Evolutionary conservation across 23 red algal species (phyloP).

Genomic region (Chondrus crispus): DNA sequence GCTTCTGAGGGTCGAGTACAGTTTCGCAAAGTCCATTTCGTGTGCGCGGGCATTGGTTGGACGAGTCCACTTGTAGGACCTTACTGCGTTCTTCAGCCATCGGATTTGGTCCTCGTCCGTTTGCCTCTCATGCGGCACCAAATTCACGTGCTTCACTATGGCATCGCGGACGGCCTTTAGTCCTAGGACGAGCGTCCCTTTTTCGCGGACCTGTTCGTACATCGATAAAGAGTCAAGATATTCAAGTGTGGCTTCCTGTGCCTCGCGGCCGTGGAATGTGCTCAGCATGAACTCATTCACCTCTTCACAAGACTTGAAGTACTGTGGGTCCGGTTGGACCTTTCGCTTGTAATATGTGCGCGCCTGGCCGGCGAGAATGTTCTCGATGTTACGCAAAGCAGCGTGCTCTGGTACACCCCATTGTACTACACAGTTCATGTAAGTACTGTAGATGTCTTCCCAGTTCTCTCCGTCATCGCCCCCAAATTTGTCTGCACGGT

Average conservation of each 20-base stretch:
- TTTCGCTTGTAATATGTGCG: not conserved
- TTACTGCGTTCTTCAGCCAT: not conserved
- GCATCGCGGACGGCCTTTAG: not conserved
- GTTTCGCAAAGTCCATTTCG: not conserved
- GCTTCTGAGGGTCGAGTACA: not conserved
- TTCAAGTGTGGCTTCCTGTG: not conserved
- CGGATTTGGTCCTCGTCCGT: not conserved
- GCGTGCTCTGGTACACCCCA: not conserved
- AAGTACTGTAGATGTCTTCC: not conserved
- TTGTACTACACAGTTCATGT: not conserved
- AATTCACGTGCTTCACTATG: not conserved
- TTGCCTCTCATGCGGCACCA: not conserved
- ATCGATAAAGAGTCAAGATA: not conserved
- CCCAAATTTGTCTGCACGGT: not conserved
- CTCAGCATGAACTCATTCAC: not conserved
- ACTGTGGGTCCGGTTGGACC: not conserved
- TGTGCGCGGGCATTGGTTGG: not conserved
- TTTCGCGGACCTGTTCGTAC: not conserved
- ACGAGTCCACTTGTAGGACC: not conserved
- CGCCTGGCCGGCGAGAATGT: not conserved
- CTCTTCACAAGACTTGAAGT: not conserved
- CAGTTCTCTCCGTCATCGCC: not conserved
- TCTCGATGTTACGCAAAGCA: not conserved
- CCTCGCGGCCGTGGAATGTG: not conserved
- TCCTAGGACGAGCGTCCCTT: not conserved